Evolutionary conservation across 371 early-diverging fungal species (phyloP).

Genomic region (Neoconidiobolus thromboides): DNA sequence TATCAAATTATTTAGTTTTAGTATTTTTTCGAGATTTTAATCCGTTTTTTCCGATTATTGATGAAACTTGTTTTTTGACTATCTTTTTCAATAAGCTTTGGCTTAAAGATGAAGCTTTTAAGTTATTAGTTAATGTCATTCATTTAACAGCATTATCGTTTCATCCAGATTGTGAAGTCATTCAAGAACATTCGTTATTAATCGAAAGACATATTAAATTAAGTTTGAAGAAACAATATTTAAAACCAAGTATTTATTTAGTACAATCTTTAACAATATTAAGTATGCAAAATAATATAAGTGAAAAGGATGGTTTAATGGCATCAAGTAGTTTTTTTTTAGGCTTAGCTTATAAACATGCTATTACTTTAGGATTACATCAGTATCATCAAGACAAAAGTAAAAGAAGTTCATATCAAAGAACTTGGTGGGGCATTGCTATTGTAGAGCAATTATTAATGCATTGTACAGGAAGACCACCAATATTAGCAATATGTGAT

Average conservation of each 20-base stretch:
- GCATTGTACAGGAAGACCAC: neutral
- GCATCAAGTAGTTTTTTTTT: neutral
- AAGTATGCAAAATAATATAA: neutral
- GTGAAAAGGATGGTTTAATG: neutral
- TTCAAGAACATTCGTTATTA: neutral
- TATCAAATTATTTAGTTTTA: too few species aligned
- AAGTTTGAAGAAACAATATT: neutral
- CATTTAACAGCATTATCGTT: neutral
- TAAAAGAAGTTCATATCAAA: neutral
- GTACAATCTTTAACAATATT: neutral
- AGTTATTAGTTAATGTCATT: neutral
- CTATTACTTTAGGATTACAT: neutral
- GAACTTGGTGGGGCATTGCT: slow-evolving; percentile 1
- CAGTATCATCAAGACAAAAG: neutral
- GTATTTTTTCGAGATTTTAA: too few species aligned
- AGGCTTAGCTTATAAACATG: neutral
- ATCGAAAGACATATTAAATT: neutral
- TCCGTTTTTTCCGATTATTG: too few species aligned
- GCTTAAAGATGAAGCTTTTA: neutral
- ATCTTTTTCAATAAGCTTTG: too few species aligned
- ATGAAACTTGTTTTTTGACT: too few species aligned
- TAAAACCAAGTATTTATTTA: neutral
- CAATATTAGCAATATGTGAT: neutral
- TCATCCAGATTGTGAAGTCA: neutral
- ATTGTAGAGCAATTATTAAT: neutral